Evolutionary conservation across 768 basidiomycete species (phyloP), one percentile per base, ranked within the genome.

Genomic region (Sutorius australiensis): DNA sequence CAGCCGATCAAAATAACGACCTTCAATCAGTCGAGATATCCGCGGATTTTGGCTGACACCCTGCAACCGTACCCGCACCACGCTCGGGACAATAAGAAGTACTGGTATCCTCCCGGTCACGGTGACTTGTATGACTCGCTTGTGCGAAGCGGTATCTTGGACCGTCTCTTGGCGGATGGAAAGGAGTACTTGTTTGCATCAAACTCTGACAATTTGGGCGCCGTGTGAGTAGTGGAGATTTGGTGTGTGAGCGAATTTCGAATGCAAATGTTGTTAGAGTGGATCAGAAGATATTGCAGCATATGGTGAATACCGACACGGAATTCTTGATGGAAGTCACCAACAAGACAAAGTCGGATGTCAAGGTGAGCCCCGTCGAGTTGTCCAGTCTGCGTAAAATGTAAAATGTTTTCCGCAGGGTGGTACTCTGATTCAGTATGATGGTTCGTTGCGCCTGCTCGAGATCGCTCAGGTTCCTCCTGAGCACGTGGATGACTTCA

Each of bases 101-200:
- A 84, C 73, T 98, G 95, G 93, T 98, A 97, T 79, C 93, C 95
- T 50, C 92, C 95, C 46, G 94, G 95, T 61, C 95, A 98, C 76
- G 94, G 95, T 68, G 94, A 98, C 72, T 75, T 98, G 65, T 98
- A 94, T 76, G 92, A 95, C 63, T 92, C 94, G 33, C 78, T 98
- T 57, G 73, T 83, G 64, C 93, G 94, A 73, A 92, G 89, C 21
- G 93, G 95, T 57, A 84, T 94, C 47, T 80, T 98, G 58, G 92
- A 95, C 67, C 86, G 91, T 73, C 81, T 98, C 39, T 74, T 98
- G 50, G 76, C 86, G 11, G 88, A 91, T 59, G 95, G 95, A 72
- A 97, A 95, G 71, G 92, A 98, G 74, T 98, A 95, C 74, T 82
- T 97, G 62, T 98, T 97, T 67, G 91, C 94, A 49, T 95, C 93